phyloP scores from a whole-genome alignment of 2,329 filamentous ascomycete genomes.

The Fusarium concolor region DNA sequence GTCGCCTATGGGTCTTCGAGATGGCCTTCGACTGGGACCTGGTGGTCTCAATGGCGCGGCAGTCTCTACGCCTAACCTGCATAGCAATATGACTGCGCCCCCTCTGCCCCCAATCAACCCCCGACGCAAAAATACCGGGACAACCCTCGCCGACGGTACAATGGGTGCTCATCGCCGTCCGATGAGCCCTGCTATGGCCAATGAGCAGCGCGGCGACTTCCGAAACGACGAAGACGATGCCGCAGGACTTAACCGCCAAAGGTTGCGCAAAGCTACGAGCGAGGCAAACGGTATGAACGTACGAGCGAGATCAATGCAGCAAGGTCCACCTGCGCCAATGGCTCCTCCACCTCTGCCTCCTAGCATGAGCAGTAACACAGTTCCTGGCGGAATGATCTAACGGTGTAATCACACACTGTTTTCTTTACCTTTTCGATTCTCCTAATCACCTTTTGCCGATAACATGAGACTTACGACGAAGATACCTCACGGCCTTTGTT shows the following conservation, averaged over 20 bases:
- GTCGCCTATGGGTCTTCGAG: slow-evolving; percentile 55
- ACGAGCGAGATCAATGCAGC: slow-evolving; percentile 45
- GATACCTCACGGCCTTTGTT: slow-evolving; percentile 38
- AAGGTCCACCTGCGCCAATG: slow-evolving; percentile 44
- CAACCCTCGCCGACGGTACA: slow-evolving; percentile 48
- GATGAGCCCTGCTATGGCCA: slow-evolving; percentile 36
- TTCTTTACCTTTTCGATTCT: slow-evolving; percentile 27
- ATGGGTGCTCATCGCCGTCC: slow-evolving; percentile 33
- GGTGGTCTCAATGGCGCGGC: slow-evolving; percentile 51
- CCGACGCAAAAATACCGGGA: slow-evolving; percentile 60
- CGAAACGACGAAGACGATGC: slow-evolving; percentile 57
- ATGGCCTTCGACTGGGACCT: slow-evolving; percentile 51
- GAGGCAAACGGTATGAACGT: slow-evolving; percentile 53
- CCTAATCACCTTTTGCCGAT: slow-evolving; percentile 27
- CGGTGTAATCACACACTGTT: slow-evolving; percentile 10
- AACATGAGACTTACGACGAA: slow-evolving; percentile 39
- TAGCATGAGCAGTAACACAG: slow-evolving; percentile 46
- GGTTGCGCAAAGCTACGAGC: slow-evolving; percentile 57
- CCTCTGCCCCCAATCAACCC: slow-evolving; percentile 71
- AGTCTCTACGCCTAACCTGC: slow-evolving; percentile 54
- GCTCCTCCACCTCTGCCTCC: slow-evolving; percentile 46
- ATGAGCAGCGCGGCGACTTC: slow-evolving; percentile 48
- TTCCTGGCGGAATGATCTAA: slow-evolving; percentile 62
- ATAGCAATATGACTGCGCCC: slow-evolving; percentile 54
- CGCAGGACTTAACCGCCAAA: slow-evolving; percentile 51